Evolutionary conservation across 2,329 filamentous ascomycete genomes (phyloP).

Genomic region (Diaporthe eres): DNA sequence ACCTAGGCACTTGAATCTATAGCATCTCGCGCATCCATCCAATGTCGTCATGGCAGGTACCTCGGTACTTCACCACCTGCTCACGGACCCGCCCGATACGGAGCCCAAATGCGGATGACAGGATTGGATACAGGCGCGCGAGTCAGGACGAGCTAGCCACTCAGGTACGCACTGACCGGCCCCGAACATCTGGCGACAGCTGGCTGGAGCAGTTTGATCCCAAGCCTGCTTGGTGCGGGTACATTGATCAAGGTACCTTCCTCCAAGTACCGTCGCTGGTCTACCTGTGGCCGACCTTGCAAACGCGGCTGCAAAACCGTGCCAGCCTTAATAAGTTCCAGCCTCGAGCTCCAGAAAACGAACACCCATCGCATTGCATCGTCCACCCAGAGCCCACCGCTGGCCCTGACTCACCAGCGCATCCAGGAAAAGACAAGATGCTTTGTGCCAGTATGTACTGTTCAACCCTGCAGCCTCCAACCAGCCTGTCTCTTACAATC

Average conservation of each 20-base stretch:
- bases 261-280: background rate
- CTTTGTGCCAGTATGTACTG: constrained; percentile 41
- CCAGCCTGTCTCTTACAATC: background rate
- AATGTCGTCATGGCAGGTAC: constrained; percentile 23
- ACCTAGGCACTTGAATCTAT: background rate
- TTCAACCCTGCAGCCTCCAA: background rate
- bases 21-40: background rate
- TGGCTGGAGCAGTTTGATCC: background rate
- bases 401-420: constrained; percentile 2
- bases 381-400: background rate
- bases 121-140: background rate
- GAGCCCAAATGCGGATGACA: background rate
- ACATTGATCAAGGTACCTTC: background rate
- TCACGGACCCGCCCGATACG: background rate
- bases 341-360: constrained; percentile 21
- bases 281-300: background rate
- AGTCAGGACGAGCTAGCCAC: background rate
- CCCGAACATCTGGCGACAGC: background rate
- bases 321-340: constrained; percentile 2
- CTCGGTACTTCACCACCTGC: background rate
- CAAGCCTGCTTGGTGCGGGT: background rate
- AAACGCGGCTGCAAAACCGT: constrained; percentile 36
- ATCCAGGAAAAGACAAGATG: constrained; percentile 36
- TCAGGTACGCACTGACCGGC: background rate
- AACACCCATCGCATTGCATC: constrained; percentile 10